A percentile compares a stretch with the other conserved stretches of the same genome.
Evolutionary conservation across 1,284 basidiomycete genomes (phyloP).

Genomic region (Sporisorium exsertum): DNA sequence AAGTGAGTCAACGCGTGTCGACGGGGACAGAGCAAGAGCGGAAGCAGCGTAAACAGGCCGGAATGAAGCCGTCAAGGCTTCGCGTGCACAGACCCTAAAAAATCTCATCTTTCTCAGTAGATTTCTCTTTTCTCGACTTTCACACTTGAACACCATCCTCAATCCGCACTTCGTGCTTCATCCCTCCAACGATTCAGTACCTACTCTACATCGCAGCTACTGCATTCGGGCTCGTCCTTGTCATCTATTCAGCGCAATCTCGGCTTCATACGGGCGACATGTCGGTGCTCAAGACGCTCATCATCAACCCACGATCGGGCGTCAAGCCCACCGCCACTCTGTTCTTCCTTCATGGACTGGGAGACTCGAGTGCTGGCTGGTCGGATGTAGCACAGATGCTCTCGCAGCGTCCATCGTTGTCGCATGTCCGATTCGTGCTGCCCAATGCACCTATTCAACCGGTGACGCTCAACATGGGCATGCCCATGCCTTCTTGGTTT

Average conservation of each 20-base stretch:
- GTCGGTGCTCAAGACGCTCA: constrained; percentile 63
- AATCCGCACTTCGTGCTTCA: neutral
- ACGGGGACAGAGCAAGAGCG: neutral
- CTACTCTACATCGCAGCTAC: constrained; percentile 7
- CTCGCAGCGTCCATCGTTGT: constrained; percentile 58
- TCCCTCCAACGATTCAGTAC: constrained; percentile 4
- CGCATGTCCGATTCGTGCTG: constrained; percentile 66
- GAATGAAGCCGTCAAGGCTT: neutral
- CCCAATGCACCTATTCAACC: constrained; percentile 68
- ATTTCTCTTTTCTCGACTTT: neutral
- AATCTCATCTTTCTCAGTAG: neutral
- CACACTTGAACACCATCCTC: constrained; percentile 1
- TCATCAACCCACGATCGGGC: constrained; percentile 61
- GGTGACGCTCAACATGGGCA: constrained; percentile 67
- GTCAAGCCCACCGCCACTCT: constrained; percentile 63
- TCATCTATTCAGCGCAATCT: neutral
- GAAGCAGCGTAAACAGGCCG: neutral
- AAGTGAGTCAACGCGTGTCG: constrained; percentile 12
- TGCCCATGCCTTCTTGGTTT: constrained; percentile 68
- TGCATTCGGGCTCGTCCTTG: constrained; percentile 15
- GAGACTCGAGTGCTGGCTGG: constrained; percentile 67
- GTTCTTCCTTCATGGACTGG: constrained; percentile 67
- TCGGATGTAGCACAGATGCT: constrained; percentile 67
- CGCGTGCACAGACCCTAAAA: constrained; percentile 11
- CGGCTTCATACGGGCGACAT: constrained; percentile 19